Evolutionary conservation across 1,284 basidiomycete species (phyloP).

Genomic region (Microbotryomycetes sp.): DNA sequence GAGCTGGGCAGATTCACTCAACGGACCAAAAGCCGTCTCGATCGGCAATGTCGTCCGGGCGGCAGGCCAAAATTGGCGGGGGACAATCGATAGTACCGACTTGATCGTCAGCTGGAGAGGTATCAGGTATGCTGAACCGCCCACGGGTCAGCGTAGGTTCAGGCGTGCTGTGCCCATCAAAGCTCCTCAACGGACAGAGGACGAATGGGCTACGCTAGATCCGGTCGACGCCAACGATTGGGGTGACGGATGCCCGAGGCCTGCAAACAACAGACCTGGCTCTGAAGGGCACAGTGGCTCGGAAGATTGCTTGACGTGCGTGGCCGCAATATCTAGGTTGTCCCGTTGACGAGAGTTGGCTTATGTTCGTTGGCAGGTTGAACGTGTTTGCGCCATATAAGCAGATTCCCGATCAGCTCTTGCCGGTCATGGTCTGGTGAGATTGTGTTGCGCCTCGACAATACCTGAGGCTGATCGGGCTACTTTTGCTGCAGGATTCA

Average conservation of each 20-base stretch:
- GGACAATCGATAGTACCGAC: not conserved
- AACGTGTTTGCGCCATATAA: slow-evolving; percentile 23
- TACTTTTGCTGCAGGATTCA: slow-evolving; percentile 9
- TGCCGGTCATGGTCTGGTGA: slow-evolving; percentile 28
- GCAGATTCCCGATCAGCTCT: slow-evolving; percentile 7
- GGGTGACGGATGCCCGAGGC: slow-evolving; percentile 22
- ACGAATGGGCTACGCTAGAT: not conserved
- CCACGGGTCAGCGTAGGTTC: slow-evolving; percentile 16
- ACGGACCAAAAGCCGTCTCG: not conserved
- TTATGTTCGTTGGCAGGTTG: slow-evolving; percentile 10
- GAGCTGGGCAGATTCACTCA: not conserved
- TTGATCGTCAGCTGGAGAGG: slow-evolving; percentile 14
- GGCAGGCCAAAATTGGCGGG: not conserved
- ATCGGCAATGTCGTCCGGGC: not conserved
- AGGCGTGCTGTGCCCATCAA: not conserved
- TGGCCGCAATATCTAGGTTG: no score
- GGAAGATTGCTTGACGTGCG: slow-evolving; percentile 29
- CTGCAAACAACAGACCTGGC: slow-evolving; percentile 11
- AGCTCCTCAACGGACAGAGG: not conserved
- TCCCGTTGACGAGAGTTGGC: no score
- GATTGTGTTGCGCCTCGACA: not conserved
- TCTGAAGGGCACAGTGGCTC: slow-evolving; percentile 13
- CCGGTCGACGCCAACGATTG: slow-evolving; percentile 10
- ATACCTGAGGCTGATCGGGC: not conserved
- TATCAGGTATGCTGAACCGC: slow-evolving; percentile 16